Evolutionary conservation across 2,329 filamentous ascomycete genomes (phyloP).

Genomic region (Calonectria pseudoreteaudii): DNA sequence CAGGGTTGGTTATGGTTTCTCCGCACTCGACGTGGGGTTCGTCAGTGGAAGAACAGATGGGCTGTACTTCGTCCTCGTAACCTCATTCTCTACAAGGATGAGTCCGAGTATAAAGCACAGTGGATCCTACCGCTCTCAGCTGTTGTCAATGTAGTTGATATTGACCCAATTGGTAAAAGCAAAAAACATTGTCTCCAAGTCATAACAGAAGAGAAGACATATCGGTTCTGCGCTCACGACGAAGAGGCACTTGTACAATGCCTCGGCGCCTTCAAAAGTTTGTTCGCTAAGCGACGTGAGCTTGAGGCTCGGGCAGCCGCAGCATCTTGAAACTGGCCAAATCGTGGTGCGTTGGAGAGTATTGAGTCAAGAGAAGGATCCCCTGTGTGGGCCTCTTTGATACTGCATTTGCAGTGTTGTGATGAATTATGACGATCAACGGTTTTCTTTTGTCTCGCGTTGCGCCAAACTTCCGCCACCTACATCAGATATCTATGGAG

Average conservation of each 20-base stretch:
- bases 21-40: constrained; percentile 83
- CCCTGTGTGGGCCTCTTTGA: neutral
- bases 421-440: constrained; percentile 40
- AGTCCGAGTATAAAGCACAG: constrained; percentile 87
- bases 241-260: constrained; percentile 88
- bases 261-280: constrained; percentile 90
- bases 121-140: constrained; percentile 82
- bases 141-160: constrained; percentile 92
- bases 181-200: constrained; percentile 92
- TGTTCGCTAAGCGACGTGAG: constrained; percentile 78
- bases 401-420: constrained; percentile 25
- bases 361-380: neutral
- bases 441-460: constrained; percentile 34
- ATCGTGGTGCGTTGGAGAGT: neutral
- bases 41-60: constrained; percentile 96
- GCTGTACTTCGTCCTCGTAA: constrained; percentile 88
- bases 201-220: constrained; percentile 91
- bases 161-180: constrained; percentile 86
- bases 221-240: constrained; percentile 79
- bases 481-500: neutral
- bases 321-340: neutral
- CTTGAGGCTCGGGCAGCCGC: constrained; percentile 63
- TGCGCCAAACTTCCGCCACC: constrained; percentile 8
- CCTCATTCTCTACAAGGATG: constrained; percentile 92
- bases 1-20: constrained; percentile 91